Evolutionary conservation across 2,329 filamentous ascomycete species (phyloP).

Genomic region (Penicillium sclerotiorum): DNA sequence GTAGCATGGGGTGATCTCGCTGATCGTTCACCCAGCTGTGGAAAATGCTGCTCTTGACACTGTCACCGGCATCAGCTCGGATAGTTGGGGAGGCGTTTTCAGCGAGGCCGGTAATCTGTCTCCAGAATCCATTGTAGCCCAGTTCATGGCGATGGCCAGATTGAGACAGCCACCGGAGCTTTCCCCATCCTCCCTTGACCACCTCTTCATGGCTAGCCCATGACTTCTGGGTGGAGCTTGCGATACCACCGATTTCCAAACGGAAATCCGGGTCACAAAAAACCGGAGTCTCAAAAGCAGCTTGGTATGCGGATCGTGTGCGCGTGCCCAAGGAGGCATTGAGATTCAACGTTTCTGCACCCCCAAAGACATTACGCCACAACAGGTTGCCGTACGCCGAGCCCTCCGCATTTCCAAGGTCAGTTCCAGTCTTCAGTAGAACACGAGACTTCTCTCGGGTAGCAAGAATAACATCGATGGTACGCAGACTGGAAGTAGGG

Average conservation of each 20-base stretch:
- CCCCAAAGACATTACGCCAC: constrained; percentile 90
- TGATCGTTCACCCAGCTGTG: constrained; percentile 80
- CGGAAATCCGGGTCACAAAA: constrained; percentile 80
- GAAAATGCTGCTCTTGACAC: constrained; percentile 81
- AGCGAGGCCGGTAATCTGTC: constrained; percentile 80
- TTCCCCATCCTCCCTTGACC: constrained; percentile 74
- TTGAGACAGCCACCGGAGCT: constrained; percentile 71
- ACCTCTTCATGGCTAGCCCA: constrained; percentile 96
- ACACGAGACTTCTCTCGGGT: constrained; percentile 80
- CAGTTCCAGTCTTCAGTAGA: constrained; percentile 90
- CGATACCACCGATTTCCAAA: constrained; percentile 76
- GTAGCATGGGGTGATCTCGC: constrained; percentile 82
- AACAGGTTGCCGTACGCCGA: constrained; percentile 87
- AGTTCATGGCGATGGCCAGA: constrained; percentile 73
- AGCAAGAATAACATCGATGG: constrained; percentile 78
- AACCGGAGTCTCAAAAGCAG: constrained; percentile 79
- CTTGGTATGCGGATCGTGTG: constrained; percentile 88
- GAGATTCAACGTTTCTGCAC: constrained; percentile 83
- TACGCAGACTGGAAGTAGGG: constrained; percentile 64
- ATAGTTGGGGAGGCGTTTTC: constrained; percentile 78
- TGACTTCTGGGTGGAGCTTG: constrained; percentile 81
- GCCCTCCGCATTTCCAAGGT: constrained; percentile 90
- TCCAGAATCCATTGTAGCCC: constrained; percentile 80
- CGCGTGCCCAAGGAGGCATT: constrained; percentile 88
- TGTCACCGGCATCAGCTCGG: constrained; percentile 83